These are phyloP conservation scores for Triticum aestivum DNA, from an alignment of 176 grass and related monocot species.

Conservation along the genomic window IWGSC_CS_RefSeq_v2.1 NC_057799.1:117942752-117943251, in stretches of 20 bases:
- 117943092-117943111: background rate
- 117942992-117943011: constrained; percentile 37
- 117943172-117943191: background rate
- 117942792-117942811: constrained; percentile 1
- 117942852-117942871: background rate
- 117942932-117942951: constrained; percentile 48
- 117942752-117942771: constrained; percentile 6
- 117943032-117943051: constrained; percentile 40
- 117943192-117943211: background rate
- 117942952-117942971: constrained; percentile 53
- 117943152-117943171: background rate
- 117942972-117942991: constrained; percentile 67
- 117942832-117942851: constrained; percentile 9
- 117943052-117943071: constrained; percentile 41
- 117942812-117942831: background rate
- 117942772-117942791: background rate
- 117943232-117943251: background rate
- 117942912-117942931: constrained; percentile 24
- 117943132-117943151: background rate
- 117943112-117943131: background rate
- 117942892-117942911: background rate
- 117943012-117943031: constrained; percentile 56
- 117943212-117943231: background rate
- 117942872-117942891: background rate
- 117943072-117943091: constrained; percentile 44